A percentile compares a stretch with the other conserved stretches of the same genome.
Evolutionary conservation across 768 basidiomycete genomes (phyloP).

Genomic region (Auriculariales sp.): DNA sequence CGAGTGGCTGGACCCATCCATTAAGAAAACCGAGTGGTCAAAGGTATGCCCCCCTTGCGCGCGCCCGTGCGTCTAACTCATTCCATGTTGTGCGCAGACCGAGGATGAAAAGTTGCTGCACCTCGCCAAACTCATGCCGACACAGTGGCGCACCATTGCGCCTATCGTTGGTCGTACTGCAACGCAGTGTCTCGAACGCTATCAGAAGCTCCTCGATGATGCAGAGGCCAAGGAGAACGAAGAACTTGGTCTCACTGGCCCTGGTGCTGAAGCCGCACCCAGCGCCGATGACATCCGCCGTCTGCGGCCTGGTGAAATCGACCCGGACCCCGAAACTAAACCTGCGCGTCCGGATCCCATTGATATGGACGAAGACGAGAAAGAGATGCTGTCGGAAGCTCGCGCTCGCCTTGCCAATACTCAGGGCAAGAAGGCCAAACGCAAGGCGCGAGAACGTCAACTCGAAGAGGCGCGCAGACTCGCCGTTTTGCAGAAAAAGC

Average conservation of each 20-base stretch:
- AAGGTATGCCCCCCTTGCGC: constrained; percentile 39
- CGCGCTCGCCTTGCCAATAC: constrained; percentile 96
- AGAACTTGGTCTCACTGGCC: constrained; percentile 81
- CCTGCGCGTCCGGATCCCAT: constrained; percentile 97
- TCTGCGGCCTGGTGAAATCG: constrained; percentile 90
- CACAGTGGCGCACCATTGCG: constrained; percentile 98
- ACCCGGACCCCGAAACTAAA: constrained; percentile 97
- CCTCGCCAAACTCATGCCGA: constrained; percentile 97
- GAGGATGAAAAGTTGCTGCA: constrained; percentile 98
- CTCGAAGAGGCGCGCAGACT: constrained; percentile 89
- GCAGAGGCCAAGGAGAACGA: constrained; percentile 94
- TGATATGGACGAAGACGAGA: constrained; percentile 99
- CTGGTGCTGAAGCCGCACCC: constrained; percentile 65
- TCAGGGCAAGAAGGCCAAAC: constrained; percentile 98
- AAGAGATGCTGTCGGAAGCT: constrained; percentile 99
- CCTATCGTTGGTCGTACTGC: constrained; percentile 97
- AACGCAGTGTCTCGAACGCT: constrained; percentile 93
- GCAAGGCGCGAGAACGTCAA: constrained; percentile 94
- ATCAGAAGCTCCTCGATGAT: constrained; percentile 94
- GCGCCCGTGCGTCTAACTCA: neutral
- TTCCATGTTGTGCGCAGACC: constrained; percentile 32
- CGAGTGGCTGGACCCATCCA: constrained; percentile 98
- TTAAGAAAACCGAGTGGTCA: constrained; percentile 99
- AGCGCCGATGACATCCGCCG: constrained; percentile 86
- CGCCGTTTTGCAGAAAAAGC: constrained; percentile 92